Conservation (phyloP, 2,329 filamentous ascomycete genomes). For the Grosmannia penicillata region DNA sequence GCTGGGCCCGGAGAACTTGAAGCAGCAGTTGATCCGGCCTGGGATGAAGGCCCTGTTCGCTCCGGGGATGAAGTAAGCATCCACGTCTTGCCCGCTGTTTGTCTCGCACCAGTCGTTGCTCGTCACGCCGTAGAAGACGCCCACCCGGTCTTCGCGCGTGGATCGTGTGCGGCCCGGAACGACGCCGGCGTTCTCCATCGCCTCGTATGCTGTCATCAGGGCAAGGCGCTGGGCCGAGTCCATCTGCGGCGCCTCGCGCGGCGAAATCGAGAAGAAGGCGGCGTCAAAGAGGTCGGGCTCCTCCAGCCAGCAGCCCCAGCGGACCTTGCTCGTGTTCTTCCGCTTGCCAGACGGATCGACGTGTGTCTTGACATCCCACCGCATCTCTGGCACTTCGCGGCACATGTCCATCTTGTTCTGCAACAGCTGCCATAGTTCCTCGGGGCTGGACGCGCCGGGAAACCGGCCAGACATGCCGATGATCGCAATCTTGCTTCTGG, state of each 20-base stretch:
- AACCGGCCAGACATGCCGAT: neutral
- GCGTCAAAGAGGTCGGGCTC: constrained; percentile 64
- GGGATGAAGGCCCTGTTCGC: constrained; percentile 24
- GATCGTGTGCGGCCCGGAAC: constrained; percentile 58
- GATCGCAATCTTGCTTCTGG: neutral
- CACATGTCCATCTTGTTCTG: neutral
- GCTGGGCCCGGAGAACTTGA: constrained; percentile 59
- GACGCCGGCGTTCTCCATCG: constrained; percentile 65
- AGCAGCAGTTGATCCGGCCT: constrained; percentile 58
- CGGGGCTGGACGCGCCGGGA: neutral
- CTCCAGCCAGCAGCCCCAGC: constrained; percentile 45
- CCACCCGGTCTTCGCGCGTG: constrained; percentile 46
- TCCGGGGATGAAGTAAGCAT: constrained; percentile 34
- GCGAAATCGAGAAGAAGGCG: constrained; percentile 56
- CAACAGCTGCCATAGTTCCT: neutral
- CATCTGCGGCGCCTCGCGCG: constrained; percentile 50
- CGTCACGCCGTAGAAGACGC: constrained; percentile 59
- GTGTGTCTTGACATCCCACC: neutral
- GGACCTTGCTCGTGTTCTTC: neutral
- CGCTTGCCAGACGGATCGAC: neutral
- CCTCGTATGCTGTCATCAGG: constrained; percentile 63
- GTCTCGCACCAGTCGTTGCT: constrained; percentile 65
- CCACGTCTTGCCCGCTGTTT: constrained; percentile 55
- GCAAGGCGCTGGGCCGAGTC: constrained; percentile 69
- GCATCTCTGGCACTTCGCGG: neutral